Conservation (phyloP, 805 yeast species). For the Candida saitoana region DNA sequence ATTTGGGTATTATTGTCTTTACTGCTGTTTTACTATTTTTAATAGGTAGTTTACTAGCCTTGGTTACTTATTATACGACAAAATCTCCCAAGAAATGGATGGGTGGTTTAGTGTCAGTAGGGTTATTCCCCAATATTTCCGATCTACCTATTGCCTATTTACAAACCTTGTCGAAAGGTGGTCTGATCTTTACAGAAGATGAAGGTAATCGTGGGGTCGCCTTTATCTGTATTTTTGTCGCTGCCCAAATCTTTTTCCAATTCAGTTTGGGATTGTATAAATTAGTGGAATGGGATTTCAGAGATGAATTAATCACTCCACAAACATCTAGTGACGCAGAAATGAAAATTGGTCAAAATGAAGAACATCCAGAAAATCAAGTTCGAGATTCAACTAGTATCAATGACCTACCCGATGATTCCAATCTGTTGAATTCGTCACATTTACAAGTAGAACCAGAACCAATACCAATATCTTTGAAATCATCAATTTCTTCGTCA, state of each 20-base stretch:
- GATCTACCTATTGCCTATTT: slow-evolving; percentile 84
- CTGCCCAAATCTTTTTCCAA: slow-evolving; percentile 61
- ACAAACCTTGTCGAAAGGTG: slow-evolving; percentile 65
- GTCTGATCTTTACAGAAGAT: slow-evolving; percentile 47
- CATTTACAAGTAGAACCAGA: background rate
- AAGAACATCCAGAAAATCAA: background rate
- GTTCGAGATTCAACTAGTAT: background rate
- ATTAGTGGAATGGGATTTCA: slow-evolving; percentile 67
- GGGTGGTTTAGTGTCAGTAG: slow-evolving; percentile 71
- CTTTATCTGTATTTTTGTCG: slow-evolving; percentile 71
- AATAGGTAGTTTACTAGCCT: slow-evolving; percentile 48
- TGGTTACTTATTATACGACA: slow-evolving; percentile 40
- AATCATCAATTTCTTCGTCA: background rate
- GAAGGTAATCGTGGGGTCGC: slow-evolving; percentile 79
- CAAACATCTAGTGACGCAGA: background rate
- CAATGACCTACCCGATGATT: background rate
- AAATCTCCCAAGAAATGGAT: slow-evolving; percentile 69
- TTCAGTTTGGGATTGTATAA: slow-evolving; percentile 76
- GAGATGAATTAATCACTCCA: slow-evolving; percentile 23
- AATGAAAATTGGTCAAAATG: background rate
- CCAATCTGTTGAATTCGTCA: background rate
- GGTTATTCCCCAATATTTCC: slow-evolving; percentile 72
- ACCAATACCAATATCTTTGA: background rate
- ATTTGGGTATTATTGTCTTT: slow-evolving; percentile 59
- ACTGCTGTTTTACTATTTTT: slow-evolving; percentile 48